Evolutionary conservation across 129 eudicot genomes (phyloP).

Genomic region (Calendula officinalis): DNA sequence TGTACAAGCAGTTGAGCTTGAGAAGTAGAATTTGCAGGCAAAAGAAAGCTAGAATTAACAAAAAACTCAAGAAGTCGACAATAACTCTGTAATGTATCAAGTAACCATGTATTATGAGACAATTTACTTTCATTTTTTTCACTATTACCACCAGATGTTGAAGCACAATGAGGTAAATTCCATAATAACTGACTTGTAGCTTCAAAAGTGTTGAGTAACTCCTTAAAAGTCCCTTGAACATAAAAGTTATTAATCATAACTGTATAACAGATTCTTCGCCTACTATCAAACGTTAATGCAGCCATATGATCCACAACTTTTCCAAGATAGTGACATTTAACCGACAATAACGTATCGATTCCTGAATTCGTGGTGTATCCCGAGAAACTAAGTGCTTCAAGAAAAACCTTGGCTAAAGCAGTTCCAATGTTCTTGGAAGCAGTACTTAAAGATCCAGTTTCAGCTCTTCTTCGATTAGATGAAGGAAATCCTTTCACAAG

Average conservation of each 20-base stretch:
- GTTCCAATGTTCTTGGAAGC: slow-evolving; percentile 92
- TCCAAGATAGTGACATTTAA: slow-evolving; percentile 95
- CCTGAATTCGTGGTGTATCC: slow-evolving; percentile 55
- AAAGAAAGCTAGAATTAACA: slow-evolving; percentile 67
- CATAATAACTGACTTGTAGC: slow-evolving; percentile 97
- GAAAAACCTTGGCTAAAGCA: slow-evolving; percentile 76
- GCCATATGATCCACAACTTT: slow-evolving; percentile 91
- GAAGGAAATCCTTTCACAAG: slow-evolving; percentile 84
- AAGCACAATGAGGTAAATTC: slow-evolving; percentile 59
- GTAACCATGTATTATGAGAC: slow-evolving; percentile 70
- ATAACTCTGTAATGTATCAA: slow-evolving; percentile 80
- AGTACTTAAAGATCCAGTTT: slow-evolving; percentile 68
- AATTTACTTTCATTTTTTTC: slow-evolving; percentile 59
- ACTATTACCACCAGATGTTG: slow-evolving; percentile 43
- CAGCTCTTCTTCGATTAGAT: slow-evolving; percentile 90
- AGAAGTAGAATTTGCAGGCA: slow-evolving; percentile 69
- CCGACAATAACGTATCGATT: slow-evolving; percentile 50
- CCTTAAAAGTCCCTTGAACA: slow-evolving; percentile 93
- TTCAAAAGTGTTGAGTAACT: slow-evolving; percentile 91
- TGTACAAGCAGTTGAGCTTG: slow-evolving; percentile 97
- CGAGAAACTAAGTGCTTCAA: slow-evolving; percentile 78
- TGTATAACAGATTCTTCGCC: slow-evolving; percentile 76
- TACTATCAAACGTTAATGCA: slow-evolving; percentile 67
- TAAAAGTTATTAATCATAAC: slow-evolving; percentile 84
- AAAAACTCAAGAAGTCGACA: slow-evolving; percentile 79